Evolutionary conservation across 345 rosid genomes (phyloP), one percentile per base, ranked within the genome.

Genomic region (Gossypium sturtianum): DNA sequence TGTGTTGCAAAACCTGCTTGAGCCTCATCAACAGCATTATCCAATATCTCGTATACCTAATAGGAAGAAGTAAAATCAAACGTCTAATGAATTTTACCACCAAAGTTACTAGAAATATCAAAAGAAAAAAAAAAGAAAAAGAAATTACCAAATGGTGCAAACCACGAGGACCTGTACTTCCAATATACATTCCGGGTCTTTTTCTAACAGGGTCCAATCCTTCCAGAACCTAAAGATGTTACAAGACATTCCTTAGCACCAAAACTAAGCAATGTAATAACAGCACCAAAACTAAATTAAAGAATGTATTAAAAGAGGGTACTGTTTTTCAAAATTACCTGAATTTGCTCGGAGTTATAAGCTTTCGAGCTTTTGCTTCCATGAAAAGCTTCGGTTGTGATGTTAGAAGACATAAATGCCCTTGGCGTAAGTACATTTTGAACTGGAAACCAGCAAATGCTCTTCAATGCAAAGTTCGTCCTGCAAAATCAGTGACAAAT

Each of bases 151-250:
- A 77, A 84, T 95, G 99, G 74, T 95, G 99, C 92, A 95, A 84
- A 78, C 99, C 99, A 53, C 99, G 99, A 79, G 92, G 79, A 61
- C 99, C 99, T 1, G 99, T 95, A 76, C 98, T 95, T 62, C 99
- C 99, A 44, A 95, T 95, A 69, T 95, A 95, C 99, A 95, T 95
- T 49, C 97, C 99, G 4, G 99, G 99, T 79, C 99, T 88, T 83
- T 93, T 96, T 70, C 99, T 87, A 7, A 96, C 99, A 62, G 99
- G 97, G 59, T 96, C 99, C 48, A 96, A 84, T 9, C 99, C 99
- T 87, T 96, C 97, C 80, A 96, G 83, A 63, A 96, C 99, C 99
- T 96, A 80, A 52, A 70, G 56, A 62, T 48, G 77, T 34, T 63
- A 65, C 12, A 78, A 54, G 65, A 19, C 80, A 49, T 59, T 38